Percentiles rank a stretch among this genome's conserved stretches.
These are phyloP conservation scores for Penicillium sp. DNA, from an alignment of 2,329 filamentous ascomycete species.

Conservation along the genomic window DNA sequence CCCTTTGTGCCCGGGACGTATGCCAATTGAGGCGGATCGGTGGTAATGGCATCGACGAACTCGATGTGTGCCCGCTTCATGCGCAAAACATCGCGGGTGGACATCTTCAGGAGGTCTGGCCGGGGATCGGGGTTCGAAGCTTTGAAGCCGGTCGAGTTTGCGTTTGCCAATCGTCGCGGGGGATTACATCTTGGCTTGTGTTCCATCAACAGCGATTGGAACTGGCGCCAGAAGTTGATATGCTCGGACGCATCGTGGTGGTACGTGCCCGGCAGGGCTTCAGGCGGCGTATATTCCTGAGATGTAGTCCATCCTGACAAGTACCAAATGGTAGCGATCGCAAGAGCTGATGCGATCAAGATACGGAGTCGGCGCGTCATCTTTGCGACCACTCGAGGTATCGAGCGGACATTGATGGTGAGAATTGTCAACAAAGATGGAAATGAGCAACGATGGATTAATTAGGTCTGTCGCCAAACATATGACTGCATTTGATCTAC, in stretches of 20 bases:
- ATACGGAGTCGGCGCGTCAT: neutral
- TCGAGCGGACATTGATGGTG: neutral
- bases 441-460: neutral
- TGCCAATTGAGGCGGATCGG: constrained; percentile 25
- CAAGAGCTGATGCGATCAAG: neutral
- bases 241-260: constrained; percentile 7
- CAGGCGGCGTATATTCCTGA: neutral
- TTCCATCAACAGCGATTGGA: constrained; percentile 26
- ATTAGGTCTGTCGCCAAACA: neutral
- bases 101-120: constrained; percentile 29
- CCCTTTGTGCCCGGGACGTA: constrained; percentile 31
- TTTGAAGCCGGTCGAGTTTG: constrained; percentile 22
- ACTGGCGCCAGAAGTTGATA: constrained; percentile 28
- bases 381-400: neutral
- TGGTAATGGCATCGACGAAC: constrained; percentile 25
- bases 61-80: constrained; percentile 29
- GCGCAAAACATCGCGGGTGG: constrained; percentile 21
- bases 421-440: neutral
- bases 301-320: neutral
- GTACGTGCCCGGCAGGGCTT: neutral
- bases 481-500: neutral
- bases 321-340: constrained; percentile 2
- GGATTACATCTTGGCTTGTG: constrained; percentile 24
- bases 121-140: constrained; percentile 21
- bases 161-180: constrained; percentile 19